phyloP scores from a whole-genome alignment of 345 rosid genomes.

The Raphanus sativus region DNA sequence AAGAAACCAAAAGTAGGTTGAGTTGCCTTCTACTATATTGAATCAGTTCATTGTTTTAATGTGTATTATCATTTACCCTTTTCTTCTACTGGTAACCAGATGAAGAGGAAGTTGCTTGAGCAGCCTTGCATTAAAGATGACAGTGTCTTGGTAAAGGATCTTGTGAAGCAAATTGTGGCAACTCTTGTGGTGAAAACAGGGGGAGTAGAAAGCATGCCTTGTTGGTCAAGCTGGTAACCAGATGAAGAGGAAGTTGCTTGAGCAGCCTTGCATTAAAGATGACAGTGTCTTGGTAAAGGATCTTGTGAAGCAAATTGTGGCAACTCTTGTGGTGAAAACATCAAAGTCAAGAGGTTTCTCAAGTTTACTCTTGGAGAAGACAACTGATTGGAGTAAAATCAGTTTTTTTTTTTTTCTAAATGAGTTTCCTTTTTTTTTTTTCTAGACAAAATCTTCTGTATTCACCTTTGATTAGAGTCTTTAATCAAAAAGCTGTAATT shows the following conservation, averaged over 20 bases:
- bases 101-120: constrained; percentile 45
- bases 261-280: constrained; percentile 74
- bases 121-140: constrained; percentile 79
- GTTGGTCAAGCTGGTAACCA: constrained; percentile 36
- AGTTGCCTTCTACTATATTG: background rate
- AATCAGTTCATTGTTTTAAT: constrained; percentile 14
- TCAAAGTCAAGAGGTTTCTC: constrained; percentile 69
- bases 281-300: constrained; percentile 78
- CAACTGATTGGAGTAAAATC: constrained; percentile 6
- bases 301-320: constrained; percentile 75
- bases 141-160: constrained; percentile 69
- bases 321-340: constrained; percentile 85
- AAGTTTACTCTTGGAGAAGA: constrained; percentile 74
- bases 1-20: constrained; percentile 44
- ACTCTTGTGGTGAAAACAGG: constrained; percentile 85
- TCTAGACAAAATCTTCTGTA: constrained; percentile 23
- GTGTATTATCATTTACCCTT: constrained; percentile 4
- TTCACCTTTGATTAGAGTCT: constrained; percentile 24
- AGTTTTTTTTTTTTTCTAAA: constrained; percentile 23
- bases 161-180: constrained; percentile 80
- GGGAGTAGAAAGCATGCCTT: too few species aligned
- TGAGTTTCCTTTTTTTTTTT: constrained; percentile 19
- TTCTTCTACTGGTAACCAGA: constrained; percentile 35
- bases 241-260: constrained; percentile 43
- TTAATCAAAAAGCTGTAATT: constrained; percentile 11